These are phyloP conservation scores for Tagetes erecta DNA, from an alignment of 129 eudicot genomes.

Conservation along the genomic window DNA sequence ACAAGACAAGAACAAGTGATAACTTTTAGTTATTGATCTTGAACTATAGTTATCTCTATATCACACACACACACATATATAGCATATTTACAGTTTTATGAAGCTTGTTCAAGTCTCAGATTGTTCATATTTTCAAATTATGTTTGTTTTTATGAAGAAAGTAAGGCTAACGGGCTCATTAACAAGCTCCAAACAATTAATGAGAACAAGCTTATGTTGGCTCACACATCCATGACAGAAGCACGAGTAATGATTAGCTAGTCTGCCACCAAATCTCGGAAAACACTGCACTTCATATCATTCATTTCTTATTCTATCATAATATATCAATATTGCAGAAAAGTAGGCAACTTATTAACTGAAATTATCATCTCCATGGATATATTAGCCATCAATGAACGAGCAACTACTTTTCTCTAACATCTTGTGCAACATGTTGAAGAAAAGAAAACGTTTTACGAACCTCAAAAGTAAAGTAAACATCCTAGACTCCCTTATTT, in stretches of 20 bases:
- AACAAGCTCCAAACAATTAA: not conserved
- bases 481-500: not conserved
- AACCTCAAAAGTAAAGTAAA: not conserved
- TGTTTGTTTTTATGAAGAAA: not conserved
- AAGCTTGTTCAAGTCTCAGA: not conserved
- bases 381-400: not conserved
- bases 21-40: not conserved
- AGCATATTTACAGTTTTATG: constrained; percentile 3
- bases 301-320: not conserved
- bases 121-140: not conserved
- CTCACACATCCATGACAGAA: too few species aligned
- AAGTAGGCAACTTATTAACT: not conserved
- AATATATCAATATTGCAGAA: constrained; percentile 6
- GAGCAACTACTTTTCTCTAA: not conserved
- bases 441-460: not conserved
- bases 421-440: not conserved
- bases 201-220: not conserved
- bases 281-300: not conserved
- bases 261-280: not conserved
- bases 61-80: not conserved
- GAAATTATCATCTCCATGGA: not conserved
- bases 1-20: too few species aligned
- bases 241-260: too few species aligned
- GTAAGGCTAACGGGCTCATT: not conserved
- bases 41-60: not conserved